These are phyloP conservation scores for Allium sativum DNA, from an alignment of 106 monocot genomes.

Conservation along the genomic window DNA sequence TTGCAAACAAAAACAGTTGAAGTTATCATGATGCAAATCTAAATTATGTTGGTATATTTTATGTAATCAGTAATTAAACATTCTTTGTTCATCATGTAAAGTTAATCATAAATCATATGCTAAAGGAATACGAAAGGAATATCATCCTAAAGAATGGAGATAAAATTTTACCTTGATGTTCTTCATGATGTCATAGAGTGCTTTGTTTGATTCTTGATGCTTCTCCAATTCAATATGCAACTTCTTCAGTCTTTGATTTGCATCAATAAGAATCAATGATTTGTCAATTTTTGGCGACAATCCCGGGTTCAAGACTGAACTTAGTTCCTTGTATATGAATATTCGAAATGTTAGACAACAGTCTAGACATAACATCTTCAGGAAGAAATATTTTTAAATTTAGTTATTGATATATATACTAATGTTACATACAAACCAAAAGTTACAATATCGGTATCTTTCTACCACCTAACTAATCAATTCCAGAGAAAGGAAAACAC, in stretches of 20 bases:
- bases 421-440: too few relatives aligned
- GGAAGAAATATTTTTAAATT: too few relatives aligned
- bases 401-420: too few relatives aligned
- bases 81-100: not conserved
- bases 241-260: constrained; percentile 34
- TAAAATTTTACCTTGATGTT: constrained; percentile 42
- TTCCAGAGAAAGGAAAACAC: too few relatives aligned
- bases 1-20: too few relatives aligned
- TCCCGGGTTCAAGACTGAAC: constrained; percentile 50
- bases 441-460: too few relatives aligned
- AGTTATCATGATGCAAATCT: too few relatives aligned
- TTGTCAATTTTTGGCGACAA: constrained; percentile 51
- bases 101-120: not conserved
- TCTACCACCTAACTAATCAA: too few relatives aligned
- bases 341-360: too few relatives aligned
- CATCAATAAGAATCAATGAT: constrained; percentile 43
- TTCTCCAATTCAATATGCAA: constrained; percentile 41
- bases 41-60: too few relatives aligned
- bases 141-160: not conserved
- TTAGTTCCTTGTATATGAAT: constrained; percentile 52
- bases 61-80: too few relatives aligned
- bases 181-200: constrained; percentile 38
- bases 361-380: too few relatives aligned
- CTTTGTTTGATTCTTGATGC: constrained; percentile 52
- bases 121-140: not conserved